Base-by-base conservation (phyloP, 352 stramenopile species). In the Globisporangium cylindrosporum region DNA sequence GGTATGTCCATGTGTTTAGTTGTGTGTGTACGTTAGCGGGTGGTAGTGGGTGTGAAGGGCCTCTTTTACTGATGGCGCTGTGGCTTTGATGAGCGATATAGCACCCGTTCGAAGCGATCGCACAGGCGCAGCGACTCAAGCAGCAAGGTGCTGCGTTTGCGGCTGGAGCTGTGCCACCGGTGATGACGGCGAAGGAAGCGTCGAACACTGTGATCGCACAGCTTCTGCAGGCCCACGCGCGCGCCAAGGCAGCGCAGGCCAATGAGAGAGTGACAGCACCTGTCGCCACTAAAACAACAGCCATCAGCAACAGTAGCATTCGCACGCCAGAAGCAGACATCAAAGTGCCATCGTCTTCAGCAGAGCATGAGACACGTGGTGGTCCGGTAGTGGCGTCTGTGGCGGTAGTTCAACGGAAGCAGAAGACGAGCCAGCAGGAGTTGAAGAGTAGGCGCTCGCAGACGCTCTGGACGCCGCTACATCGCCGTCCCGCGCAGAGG, bases 121-220 rank as follows among this genome's bases (percentile, higher is more conserved):
- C 48, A 5, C 59, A 69, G 51, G 54, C 71, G 60, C 69, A 75
- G 9, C 14, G 48, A 25, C 7, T 24, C 15, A 62, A 32, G n/a
- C 27, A 55, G 54, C 55, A 56, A 24, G 43, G 43, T 18, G 22
- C 43, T 20, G 41, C 20, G 29, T 22, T 24, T 15, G 34, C 20
- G 6, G 38, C 54, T 8, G 63, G 15, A 9, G 6, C 41, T 4
- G 18, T 27, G n/a, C 15, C 48, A 2, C n/a, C 24, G 20, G 20
- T 20, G 14, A 29, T 46, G 5, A 7, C 38, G 7, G 36, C 25
- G n/a, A 46, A 43, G 22, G 34, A 65, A 5, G 48, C 59, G 1
- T 32, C 48, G 3, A 66, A 84, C 74, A 74, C 76, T 43, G 76
- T 74, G 4, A 82, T 84, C 22, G 72, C 77, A 34, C 64, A 64